Conservation (phyloP, 2,329 filamentous ascomycete genomes). For the Chalaropsis ovoidea region DNA sequence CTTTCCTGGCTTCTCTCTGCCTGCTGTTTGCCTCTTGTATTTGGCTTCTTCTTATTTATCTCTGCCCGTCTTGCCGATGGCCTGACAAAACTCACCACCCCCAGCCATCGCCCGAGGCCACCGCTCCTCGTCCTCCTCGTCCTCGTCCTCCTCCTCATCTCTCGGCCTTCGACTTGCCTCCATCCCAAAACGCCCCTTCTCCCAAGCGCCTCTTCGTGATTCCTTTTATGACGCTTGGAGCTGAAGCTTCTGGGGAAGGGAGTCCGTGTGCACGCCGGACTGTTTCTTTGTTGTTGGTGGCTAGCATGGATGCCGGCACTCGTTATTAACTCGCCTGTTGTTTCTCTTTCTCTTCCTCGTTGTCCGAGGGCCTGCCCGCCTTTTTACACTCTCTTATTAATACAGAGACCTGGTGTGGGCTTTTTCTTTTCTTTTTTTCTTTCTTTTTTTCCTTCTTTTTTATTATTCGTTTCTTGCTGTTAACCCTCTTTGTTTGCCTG, state of each 20-base stretch:
- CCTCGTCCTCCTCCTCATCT: background rate
- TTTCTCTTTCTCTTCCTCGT: background rate
- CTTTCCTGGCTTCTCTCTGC: background rate
- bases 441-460: conserved; percentile 5
- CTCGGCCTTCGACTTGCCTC: background rate
- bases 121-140: background rate
- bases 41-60: too few species aligned
- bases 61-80: too few species aligned
- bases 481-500: background rate
- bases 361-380: too few species aligned
- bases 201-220: background rate
- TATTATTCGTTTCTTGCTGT: background rate
- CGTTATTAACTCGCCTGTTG: conserved; percentile 9
- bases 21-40: background rate
- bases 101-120: too few species aligned
- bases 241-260: conserved; percentile 5
- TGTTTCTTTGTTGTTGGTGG: background rate
- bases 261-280: background rate
- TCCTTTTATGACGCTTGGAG: conserved; percentile 9
- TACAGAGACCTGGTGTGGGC: background rate
- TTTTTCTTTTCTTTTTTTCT: background rate
- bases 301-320: background rate
- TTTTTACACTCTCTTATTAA: background rate
- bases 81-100: too few species aligned
- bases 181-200: background rate